Evolutionary conservation across 768 basidiomycete species (phyloP).

Genomic region (Boletus subparvulus): DNA sequence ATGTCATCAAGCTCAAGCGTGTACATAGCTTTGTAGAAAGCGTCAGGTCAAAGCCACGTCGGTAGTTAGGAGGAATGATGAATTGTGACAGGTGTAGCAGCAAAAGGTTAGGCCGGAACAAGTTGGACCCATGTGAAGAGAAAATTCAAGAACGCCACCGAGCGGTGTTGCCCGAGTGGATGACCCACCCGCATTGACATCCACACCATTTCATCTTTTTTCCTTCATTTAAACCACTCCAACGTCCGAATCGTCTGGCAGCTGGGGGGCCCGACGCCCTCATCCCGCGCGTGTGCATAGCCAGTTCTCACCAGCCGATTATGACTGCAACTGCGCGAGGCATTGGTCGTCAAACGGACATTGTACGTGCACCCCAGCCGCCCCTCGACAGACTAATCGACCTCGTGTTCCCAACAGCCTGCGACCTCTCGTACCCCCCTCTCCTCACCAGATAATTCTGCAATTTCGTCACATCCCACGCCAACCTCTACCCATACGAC

Average conservation of each 20-base stretch:
- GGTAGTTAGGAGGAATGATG: background rate
- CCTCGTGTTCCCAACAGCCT: constrained; percentile 11
- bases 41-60: background rate
- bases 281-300: background rate
- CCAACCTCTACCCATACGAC: constrained; percentile 5
- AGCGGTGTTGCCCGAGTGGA: constrained; percentile 7
- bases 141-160: background rate
- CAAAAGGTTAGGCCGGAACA: too few species aligned
- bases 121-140: background rate
- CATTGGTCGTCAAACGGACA: constrained; percentile 13
- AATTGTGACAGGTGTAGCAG: background rate
- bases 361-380: constrained; percentile 12
- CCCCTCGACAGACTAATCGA: constrained; percentile 10
- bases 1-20: background rate
- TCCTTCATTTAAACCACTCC: background rate
- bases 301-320: constrained; percentile 3
- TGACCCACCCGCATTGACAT: constrained; percentile 11
- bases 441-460: constrained; percentile 7
- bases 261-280: constrained; percentile 10
- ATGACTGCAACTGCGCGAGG: constrained; percentile 19
- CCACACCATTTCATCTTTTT: background rate
- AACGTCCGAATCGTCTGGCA: background rate
- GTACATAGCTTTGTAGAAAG: background rate
- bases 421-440: constrained; percentile 2
- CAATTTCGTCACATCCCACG: constrained; percentile 9